Percentiles rank a stretch among this genome's conserved stretches.
Evolutionary conservation across 192 early-diverging fungal species (phyloP).

Genomic region (Backusella sp.): DNA sequence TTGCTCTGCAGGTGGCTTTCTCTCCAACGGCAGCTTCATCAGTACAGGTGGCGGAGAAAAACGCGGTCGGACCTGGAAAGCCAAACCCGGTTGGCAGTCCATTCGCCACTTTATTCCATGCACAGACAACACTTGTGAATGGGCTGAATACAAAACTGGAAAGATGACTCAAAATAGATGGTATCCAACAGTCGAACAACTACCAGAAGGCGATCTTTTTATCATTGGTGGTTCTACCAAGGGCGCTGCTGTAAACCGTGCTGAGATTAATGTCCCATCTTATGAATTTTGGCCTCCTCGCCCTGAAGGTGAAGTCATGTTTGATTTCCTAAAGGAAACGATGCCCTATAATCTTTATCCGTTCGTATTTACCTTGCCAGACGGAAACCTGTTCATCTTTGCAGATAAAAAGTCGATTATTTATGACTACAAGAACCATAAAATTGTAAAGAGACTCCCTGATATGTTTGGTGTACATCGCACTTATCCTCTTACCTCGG

Average conservation of each 20-base stretch:
- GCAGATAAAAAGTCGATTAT: conserved; percentile 53
- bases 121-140: conserved; percentile 43
- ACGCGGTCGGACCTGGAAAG: conserved; percentile 34
- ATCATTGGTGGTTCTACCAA: conserved; percentile 55
- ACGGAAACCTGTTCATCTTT: conserved; percentile 52
- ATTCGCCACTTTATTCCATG: conserved; percentile 50
- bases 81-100: conserved; percentile 41
- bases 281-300: conserved; percentile 41
- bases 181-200: conserved; percentile 43
- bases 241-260: conserved; percentile 42
- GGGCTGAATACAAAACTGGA: conserved; percentile 39
- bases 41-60: conserved; percentile 52
- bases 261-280: conserved; percentile 44
- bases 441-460: conserved; percentile 36
- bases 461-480: conserved; percentile 44
- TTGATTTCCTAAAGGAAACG: conserved; percentile 40
- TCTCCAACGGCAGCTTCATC: conserved; percentile 52
- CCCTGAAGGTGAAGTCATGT: conserved; percentile 30
- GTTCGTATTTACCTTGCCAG: conserved; percentile 47
- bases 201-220: conserved; percentile 50
- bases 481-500: conserved; percentile 57
- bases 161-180: conserved; percentile 34
- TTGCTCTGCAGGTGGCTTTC: conserved; percentile 57
- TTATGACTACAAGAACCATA: conserved; percentile 45
- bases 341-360: conserved; percentile 49